phyloP scores from a whole-genome alignment of 2,329 filamentous ascomycete genomes.

The Cylindrodendrum hubeiense region DNA sequence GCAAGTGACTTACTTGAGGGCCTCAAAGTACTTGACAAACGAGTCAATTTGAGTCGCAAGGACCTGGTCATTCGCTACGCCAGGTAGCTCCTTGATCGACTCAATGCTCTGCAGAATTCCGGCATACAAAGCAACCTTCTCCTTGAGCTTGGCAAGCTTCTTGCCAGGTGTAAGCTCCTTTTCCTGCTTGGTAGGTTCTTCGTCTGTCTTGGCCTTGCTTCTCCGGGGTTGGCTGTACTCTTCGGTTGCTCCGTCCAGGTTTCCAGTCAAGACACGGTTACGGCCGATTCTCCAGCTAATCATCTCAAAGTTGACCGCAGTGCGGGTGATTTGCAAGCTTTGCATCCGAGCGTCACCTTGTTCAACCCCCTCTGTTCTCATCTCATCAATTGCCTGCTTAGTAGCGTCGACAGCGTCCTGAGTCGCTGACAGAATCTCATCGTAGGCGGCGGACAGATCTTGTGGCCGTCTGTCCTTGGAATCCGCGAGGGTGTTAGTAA shows the following conservation, averaged over 20 bases:
- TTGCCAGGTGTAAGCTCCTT: conserved; percentile 78
- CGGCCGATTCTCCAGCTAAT: conserved; percentile 95
- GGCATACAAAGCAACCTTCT: conserved; percentile 91
- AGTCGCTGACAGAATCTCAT: conserved; percentile 88
- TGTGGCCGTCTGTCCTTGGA: conserved; percentile 61
- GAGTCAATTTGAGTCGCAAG: conserved; percentile 84
- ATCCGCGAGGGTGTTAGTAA: conserved; percentile 62
- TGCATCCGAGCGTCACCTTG: conserved; percentile 91
- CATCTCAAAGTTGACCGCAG: conserved; percentile 93
- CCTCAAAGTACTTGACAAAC: conserved; percentile 86
- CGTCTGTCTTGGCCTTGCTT: conserved; percentile 55
- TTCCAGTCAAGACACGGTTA: conserved; percentile 89
- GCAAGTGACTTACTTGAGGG: conserved; percentile 76
- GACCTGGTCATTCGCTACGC: conserved; percentile 84
- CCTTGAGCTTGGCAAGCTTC: conserved; percentile 83
- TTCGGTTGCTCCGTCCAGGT: conserved; percentile 78
- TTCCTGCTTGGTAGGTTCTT: conserved; percentile 57
- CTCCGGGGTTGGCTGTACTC: conserved; percentile 64
- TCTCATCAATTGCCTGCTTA: conserved; percentile 92
- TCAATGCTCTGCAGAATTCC: conserved; percentile 92
- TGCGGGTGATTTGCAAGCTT: conserved; percentile 89
- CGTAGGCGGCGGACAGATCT: conserved; percentile 88
- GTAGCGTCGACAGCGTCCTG: conserved; percentile 96
- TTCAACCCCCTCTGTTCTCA: conserved; percentile 84
- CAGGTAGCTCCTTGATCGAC: conserved; percentile 88